These are phyloP conservation scores for Russula griseocarnosa DNA, from an alignment of 768 basidiomycete genomes.

Conservation along the genomic window DNA sequence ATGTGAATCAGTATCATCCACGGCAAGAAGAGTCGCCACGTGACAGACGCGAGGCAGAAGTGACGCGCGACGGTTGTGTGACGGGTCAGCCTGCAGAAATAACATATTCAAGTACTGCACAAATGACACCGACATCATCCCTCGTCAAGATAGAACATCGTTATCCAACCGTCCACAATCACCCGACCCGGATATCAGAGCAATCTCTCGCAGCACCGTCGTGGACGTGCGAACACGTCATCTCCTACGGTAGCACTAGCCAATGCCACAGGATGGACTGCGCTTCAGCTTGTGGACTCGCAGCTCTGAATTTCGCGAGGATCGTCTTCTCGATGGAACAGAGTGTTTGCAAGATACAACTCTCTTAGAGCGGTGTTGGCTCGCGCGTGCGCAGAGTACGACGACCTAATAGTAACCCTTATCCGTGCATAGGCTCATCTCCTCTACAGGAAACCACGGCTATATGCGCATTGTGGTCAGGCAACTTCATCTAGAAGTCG, in stretches of 20 bases:
- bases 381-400: constrained; percentile 39
- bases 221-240: constrained; percentile 36
- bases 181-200: neutral
- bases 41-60: neutral
- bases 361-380: constrained; percentile 38
- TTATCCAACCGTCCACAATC: neutral
- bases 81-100: neutral
- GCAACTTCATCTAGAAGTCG: constrained; percentile 51
- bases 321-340: constrained; percentile 42
- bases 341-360: constrained; percentile 30
- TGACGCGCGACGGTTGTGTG: too few species aligned
- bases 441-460: constrained; percentile 50
- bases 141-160: constrained; percentile 36
- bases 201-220: constrained; percentile 2
- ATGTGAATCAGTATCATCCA: neutral
- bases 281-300: constrained; percentile 59
- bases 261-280: constrained; percentile 47
- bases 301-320: constrained; percentile 61
- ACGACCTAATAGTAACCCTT: too few species aligned
- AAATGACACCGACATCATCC: neutral
- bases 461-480: constrained; percentile 56
- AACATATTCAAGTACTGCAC: neutral
- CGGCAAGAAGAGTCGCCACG: neutral
- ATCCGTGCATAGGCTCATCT: neutral
- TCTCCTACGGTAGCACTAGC: constrained; percentile 49